A percentile compares a stretch with the other conserved stretches of the same genome.
Evolutionary conservation across 208 protist species (phyloP).

Genomic region (Leishmania mexicana): DNA sequence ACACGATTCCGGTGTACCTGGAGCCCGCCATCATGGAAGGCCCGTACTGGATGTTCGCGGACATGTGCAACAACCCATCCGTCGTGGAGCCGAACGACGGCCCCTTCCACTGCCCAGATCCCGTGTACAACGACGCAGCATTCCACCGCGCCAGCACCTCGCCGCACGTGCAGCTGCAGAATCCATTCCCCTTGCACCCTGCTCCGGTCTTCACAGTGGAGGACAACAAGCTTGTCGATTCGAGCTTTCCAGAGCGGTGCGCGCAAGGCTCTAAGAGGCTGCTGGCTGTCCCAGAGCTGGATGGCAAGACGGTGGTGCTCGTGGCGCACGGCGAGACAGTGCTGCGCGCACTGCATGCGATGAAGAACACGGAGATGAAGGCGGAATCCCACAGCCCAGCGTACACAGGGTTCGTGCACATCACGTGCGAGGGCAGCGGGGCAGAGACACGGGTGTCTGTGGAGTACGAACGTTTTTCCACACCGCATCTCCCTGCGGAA

Average conservation of each 20-base stretch:
- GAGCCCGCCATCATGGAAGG: slow-evolving; percentile 54
- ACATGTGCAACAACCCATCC: slow-evolving; percentile 43
- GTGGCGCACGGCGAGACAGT: slow-evolving; percentile 47
- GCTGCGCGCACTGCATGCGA: slow-evolving; percentile 31
- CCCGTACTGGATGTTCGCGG: slow-evolving; percentile 43
- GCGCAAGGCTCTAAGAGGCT: slow-evolving; percentile 26
- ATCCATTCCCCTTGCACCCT: slow-evolving; percentile 40
- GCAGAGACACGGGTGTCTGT: slow-evolving; percentile 13
- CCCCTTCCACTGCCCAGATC: slow-evolving; percentile 36
- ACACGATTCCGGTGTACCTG: slow-evolving; percentile 37
- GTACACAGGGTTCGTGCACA: slow-evolving; percentile 41
- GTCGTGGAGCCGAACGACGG: slow-evolving; percentile 19
- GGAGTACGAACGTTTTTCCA: slow-evolving; percentile 19
- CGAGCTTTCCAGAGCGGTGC: slow-evolving; percentile 37
- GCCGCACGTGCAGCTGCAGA: slow-evolving; percentile 27
- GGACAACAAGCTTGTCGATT: slow-evolving; percentile 34
- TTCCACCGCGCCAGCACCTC: slow-evolving; percentile 41
- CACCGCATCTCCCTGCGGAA: slow-evolving; percentile 29
- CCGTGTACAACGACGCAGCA: slow-evolving; percentile 32
- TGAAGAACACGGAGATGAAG: background rate
- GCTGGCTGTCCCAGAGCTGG: slow-evolving; percentile 23
- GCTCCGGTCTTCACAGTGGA: slow-evolving; percentile 30
- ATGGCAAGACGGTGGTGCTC: slow-evolving; percentile 46
- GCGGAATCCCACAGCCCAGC: background rate
- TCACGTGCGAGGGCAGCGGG: slow-evolving; percentile 15